Conservation (phyloP, 306 rosid genomes). For the Castanea crenata region DNA sequence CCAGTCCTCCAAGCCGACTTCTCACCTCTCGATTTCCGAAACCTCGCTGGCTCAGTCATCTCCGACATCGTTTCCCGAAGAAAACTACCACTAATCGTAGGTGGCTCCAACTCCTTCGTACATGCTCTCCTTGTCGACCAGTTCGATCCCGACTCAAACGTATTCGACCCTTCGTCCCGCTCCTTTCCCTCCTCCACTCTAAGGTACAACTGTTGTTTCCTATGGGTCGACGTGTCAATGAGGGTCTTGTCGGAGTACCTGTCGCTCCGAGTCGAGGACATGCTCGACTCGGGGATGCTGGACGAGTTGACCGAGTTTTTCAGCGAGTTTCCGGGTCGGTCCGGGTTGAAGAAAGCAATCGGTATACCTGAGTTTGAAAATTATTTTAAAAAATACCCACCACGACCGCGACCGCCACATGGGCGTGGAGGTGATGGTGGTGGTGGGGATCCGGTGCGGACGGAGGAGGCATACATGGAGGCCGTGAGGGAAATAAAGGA, state of each 20-base stretch:
- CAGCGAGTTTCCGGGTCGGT: constrained; percentile 17
- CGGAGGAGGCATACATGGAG: constrained; percentile 44
- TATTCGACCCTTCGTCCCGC: constrained; percentile 25
- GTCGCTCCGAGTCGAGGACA: constrained; percentile 74
- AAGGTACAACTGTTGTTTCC: constrained; percentile 73
- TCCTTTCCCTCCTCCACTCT: constrained; percentile 51
- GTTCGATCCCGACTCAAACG: constrained; percentile 42
- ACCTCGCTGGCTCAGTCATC: constrained; percentile 28
- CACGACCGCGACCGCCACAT: background rate
- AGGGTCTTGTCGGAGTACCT: constrained; percentile 51
- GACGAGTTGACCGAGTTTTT: constrained; percentile 76
- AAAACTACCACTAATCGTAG: constrained; percentile 67
- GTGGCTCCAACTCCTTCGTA: constrained; percentile 89
- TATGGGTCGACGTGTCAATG: constrained; percentile 78
- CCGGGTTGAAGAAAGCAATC: constrained; percentile 75
- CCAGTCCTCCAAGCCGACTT: constrained; percentile 37
- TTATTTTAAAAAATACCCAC: constrained; percentile 45
- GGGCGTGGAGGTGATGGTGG: too few relatives aligned
- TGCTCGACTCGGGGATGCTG: constrained; percentile 81
- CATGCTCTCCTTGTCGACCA: constrained; percentile 54
- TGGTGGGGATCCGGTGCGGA: constrained; percentile 36
- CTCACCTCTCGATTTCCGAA: constrained; percentile 55
- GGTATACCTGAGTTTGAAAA: constrained; percentile 86
- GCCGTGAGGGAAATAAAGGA: constrained; percentile 74
- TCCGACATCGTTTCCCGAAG: constrained; percentile 31